A percentile compares a stretch with the other conserved stretches of the same genome.
phyloP scores from a whole-genome alignment of 75 land plant genomes.

The Picea glauca region DNA sequence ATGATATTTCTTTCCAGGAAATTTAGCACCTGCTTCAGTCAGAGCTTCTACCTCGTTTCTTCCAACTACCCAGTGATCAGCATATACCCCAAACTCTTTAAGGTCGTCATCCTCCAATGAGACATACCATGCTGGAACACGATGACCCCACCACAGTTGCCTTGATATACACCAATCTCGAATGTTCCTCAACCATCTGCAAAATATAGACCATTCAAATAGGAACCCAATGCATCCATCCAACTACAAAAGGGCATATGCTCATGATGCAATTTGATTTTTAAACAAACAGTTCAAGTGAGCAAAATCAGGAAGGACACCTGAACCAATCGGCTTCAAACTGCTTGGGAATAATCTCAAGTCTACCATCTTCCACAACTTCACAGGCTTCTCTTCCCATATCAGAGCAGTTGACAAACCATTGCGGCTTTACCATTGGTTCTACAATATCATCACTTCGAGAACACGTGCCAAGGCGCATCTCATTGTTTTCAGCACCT shows the following conservation, averaged over 20 bases:
- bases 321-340: conserved; percentile 84
- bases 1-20: conserved; percentile 53
- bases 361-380: conserved; percentile 69
- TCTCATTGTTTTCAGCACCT: conserved; percentile 79
- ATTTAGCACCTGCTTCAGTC: conserved; percentile 38
- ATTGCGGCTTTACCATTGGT: conserved; percentile 96
- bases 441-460: conserved; percentile 89
- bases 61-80: conserved; percentile 94
- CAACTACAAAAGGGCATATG: neutral
- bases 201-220: neutral
- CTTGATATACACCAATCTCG: conserved; percentile 99
- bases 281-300: neutral
- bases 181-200: conserved; percentile 93
- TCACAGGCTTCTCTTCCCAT: conserved; percentile 82
- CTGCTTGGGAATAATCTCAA: conserved; percentile 83
- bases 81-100: conserved; percentile 78
- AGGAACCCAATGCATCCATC: neutral
- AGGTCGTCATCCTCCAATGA: conserved; percentile 71
- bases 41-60: conserved; percentile 76
- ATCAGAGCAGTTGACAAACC: conserved; percentile 85
- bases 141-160: conserved; percentile 99
- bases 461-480: conserved; percentile 91
- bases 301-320: conserved; percentile 22
- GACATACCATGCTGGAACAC: conserved; percentile 94
- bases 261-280: neutral